Conservation (phyloP, 345 rosid species). For the Fremontodendron californicum region DNA sequence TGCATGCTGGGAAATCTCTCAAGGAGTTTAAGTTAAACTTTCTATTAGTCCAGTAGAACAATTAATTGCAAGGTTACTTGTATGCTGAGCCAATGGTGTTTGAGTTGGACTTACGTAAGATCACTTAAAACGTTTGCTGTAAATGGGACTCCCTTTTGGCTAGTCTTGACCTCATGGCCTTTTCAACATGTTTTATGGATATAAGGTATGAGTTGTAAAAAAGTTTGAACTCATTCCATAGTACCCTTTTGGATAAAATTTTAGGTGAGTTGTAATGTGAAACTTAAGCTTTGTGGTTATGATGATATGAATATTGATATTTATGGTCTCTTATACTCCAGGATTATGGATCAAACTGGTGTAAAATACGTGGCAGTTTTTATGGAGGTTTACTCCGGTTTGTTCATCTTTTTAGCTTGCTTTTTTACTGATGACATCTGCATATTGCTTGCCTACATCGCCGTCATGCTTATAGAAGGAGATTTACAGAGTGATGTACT, state of each 20-base stretch:
- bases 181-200: neutral
- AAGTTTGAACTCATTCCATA: neutral
- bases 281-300: constrained; percentile 1
- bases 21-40: neutral
- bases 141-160: neutral
- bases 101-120: neutral
- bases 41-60: neutral
- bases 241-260: neutral
- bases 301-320: neutral
- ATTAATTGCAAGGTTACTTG: neutral
- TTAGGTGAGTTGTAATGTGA: neutral
- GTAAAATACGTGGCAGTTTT: neutral
- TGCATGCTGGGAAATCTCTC: neutral
- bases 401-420: neutral
- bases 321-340: constrained; percentile 1
- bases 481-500: constrained; percentile 7
- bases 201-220: neutral
- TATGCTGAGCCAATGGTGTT: neutral
- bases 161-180: neutral
- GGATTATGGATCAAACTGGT: neutral
- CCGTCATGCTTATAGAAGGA: neutral
- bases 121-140: neutral
- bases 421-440: constrained; percentile 4
- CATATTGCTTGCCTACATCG: constrained; percentile 13
- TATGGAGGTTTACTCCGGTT: neutral